Evolutionary conservation across 192 early-diverging fungal genomes (phyloP).

Genomic region (Dissophora globulifera): DNA sequence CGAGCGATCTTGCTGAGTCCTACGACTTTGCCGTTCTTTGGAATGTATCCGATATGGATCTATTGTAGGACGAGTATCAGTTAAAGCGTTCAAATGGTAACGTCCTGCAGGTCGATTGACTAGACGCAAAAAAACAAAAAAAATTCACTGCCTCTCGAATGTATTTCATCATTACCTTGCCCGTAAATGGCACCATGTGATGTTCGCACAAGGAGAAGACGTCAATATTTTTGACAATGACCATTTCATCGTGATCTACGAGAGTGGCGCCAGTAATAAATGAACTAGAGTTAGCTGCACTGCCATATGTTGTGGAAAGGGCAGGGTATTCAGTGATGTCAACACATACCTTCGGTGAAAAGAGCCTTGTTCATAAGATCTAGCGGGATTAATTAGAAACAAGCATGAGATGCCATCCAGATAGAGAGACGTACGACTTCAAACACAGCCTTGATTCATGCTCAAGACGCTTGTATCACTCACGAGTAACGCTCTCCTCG

Average conservation of each 20-base stretch:
- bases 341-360: constrained; percentile 88
- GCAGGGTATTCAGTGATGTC: too few relatives aligned
- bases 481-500: constrained; percentile 85
- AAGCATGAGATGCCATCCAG: too few relatives aligned
- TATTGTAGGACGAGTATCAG: too few relatives aligned
- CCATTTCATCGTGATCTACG: constrained; percentile 98
- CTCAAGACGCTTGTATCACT: neutral
- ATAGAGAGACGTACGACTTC: too few relatives aligned
- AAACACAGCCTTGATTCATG: too few relatives aligned
- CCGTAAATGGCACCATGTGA: constrained; percentile 97
- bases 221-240: constrained; percentile 97
- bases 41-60: constrained; percentile 97
- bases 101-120: too few relatives aligned
- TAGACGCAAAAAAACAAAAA: too few relatives aligned
- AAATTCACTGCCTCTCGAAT: neutral
- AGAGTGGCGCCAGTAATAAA: too few relatives aligned
- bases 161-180: constrained; percentile 89
- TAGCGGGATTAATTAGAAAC: too few relatives aligned
- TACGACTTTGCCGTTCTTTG: constrained; percentile 88
- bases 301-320: too few relatives aligned
- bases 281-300: too few relatives aligned
- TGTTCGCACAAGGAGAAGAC: constrained; percentile 98
- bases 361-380: constrained; percentile 94
- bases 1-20: constrained; percentile 97
- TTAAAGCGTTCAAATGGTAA: too few relatives aligned